Evolutionary conservation across 495 filamentous ascomycete genomes (phyloP), one percentile per base, ranked within the genome.

Genomic region (Chlorociboria aeruginascens): DNA sequence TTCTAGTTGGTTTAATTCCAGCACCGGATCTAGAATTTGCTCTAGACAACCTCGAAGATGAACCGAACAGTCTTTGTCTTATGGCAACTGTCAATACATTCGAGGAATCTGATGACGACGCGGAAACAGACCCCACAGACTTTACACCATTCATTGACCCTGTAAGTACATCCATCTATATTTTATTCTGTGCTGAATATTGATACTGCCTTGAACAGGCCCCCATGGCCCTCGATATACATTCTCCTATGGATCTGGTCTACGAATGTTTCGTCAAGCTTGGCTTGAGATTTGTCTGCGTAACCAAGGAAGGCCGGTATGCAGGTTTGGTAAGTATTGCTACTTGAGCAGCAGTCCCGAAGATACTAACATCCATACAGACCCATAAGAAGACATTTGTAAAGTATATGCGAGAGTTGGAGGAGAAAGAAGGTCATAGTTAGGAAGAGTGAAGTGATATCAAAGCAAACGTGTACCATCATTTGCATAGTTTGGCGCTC

Each of bases 231-330:
- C 69, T 98, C 20, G 92, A 97, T 60, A 82, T 93, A 29, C 77
- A 83, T 57, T 89, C 83, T 1, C 88, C 92, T 2, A 92, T 98
- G 73, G 90, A 98, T 62, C 62, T 97, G 43, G 92, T 95, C 34
- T 96, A 95, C 54, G 90, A 98, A 61, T 94, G 87, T 56, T 98
- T 97, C 66, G 86, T 86, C 37, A 98, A 98, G 63, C 68, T 98
- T 13, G 92, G 92, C 1, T 62, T 98, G 50, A 72, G 92, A 47
- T 97, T 96, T 63, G 80, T 98, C 37, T 97, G 92, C 65, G 89
- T 95, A 14, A 64, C 94, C 20, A 74, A 69, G 34, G 78, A 94
- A 58, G 92, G 92, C 16, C 73, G 78, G 32, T 97, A 86, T 66
- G 86, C 85, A 1, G 92, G 92, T 46, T 72, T 98, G 69, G 86